A percentile compares a stretch with the other conserved stretches of the same genome.
Conservation (phyloP, 441 rosid genomes). For the Adansonia madagascariensis region DNA sequence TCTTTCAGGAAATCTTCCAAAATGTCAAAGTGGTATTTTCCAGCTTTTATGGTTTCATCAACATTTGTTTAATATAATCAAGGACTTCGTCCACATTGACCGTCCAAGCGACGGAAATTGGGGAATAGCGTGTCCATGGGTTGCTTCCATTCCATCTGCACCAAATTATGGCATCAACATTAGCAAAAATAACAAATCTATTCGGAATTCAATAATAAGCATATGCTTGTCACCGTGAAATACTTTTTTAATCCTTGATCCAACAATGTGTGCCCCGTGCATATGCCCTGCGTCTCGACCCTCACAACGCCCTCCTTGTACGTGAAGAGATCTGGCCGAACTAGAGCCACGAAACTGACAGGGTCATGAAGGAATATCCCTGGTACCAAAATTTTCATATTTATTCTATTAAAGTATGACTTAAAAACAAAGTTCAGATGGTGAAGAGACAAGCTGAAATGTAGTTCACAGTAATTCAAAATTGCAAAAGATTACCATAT, state of each 20-base stretch:
- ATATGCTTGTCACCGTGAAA: neutral
- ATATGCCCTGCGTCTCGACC: conserved; percentile 92
- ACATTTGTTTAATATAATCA: conserved; percentile 45
- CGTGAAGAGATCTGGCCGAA: conserved; percentile 83
- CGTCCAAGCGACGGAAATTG: conserved; percentile 82
- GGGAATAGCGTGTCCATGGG: conserved; percentile 83
- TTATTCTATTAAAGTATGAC: neutral
- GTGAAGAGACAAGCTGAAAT: neutral
- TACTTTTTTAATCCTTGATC: conserved; percentile 90
- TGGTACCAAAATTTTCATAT: conserved; percentile 37
- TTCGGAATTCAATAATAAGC: neutral
- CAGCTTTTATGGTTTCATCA: conserved; percentile 64
- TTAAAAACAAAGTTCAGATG: neutral
- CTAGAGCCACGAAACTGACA: conserved; percentile 74
- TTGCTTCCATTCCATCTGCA: conserved; percentile 81
- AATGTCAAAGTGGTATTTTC: neutral
- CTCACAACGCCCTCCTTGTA: conserved; percentile 84
- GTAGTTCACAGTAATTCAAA: neutral
- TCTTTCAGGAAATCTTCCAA: neutral
- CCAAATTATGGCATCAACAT: conserved; percentile 6
- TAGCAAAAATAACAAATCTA: neutral
- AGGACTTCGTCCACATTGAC: conserved; percentile 67
- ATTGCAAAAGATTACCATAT: conserved; percentile 49
- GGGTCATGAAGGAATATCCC: conserved; percentile 95
- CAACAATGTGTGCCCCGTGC: conserved; percentile 81